These are phyloP conservation scores for Massospora cicadina DNA, from an alignment of 371 early-diverging fungal species.

Conservation along the genomic window DNA sequence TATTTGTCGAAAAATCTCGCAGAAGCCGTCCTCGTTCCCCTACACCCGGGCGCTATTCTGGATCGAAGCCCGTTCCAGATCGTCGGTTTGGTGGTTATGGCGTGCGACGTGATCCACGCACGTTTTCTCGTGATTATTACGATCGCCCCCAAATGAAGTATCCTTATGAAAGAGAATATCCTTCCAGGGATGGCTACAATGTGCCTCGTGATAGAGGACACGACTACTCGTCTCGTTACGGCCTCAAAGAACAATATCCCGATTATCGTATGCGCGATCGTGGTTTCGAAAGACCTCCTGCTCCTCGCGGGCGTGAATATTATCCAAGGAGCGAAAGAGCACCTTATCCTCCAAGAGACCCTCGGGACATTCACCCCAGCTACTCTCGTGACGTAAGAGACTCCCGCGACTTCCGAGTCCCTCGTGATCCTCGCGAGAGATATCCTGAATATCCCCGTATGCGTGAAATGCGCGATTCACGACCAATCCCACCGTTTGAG, in stretches of 20 bases:
- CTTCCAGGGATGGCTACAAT: slow-evolving; percentile 1
- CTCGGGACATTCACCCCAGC: neutral
- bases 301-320: slow-evolving; percentile 5
- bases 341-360: slow-evolving; percentile 5
- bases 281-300: neutral
- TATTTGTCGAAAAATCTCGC: slow-evolving; percentile 62
- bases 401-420: slow-evolving; percentile 4
- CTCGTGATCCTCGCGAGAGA: slow-evolving; percentile 5
- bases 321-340: slow-evolving; percentile 1
- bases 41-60: slow-evolving; percentile 74
- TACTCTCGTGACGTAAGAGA: slow-evolving; percentile 7
- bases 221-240: neutral
- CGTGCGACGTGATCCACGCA: neutral
- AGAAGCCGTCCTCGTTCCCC: slow-evolving; percentile 60
- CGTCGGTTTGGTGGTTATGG: neutral
- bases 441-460: neutral
- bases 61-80: slow-evolving; percentile 15
- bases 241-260: neutral
- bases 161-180: neutral
- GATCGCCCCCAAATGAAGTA: neutral
- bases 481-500: slow-evolving; percentile 2
- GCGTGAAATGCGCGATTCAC: neutral
- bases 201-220: neutral
- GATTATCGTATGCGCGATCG: neutral
- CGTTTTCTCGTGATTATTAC: neutral